Conservation (phyloP, 2,329 filamentous ascomycete genomes). For the Fusarium subtropicale region DNA sequence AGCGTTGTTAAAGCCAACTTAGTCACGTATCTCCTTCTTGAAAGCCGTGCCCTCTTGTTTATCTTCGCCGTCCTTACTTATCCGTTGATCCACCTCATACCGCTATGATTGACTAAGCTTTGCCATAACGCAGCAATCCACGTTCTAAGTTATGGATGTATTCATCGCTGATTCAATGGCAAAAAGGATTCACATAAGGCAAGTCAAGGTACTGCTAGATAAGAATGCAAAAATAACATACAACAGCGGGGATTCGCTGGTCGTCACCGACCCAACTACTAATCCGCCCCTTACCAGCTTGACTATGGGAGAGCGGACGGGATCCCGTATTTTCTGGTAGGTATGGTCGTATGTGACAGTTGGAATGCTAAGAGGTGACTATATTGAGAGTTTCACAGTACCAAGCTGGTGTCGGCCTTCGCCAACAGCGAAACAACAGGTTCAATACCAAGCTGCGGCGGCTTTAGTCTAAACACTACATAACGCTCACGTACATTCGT, state of each 20-base stretch:
- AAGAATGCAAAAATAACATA: background rate
- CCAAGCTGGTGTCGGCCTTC: background rate
- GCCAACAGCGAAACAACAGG: background rate
- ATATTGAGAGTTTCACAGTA: accelerated
- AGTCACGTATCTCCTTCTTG: background rate
- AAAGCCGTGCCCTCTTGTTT: too few relatives aligned
- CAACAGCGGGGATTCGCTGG: slow-evolving; percentile 2
- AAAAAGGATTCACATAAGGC: background rate
- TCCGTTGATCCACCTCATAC: too few relatives aligned
- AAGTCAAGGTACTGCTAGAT: background rate
- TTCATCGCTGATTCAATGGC: background rate
- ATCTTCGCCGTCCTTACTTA: too few relatives aligned
- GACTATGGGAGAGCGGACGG: slow-evolving; percentile 5
- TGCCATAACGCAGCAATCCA: background rate
- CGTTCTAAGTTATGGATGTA: too few relatives aligned
- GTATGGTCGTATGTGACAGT: background rate
- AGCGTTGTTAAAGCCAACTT: background rate
- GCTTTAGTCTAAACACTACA: too few relatives aligned
- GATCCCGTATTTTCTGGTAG: slow-evolving; percentile 8
- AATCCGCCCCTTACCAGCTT: slow-evolving; percentile 6
- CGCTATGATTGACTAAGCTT: too few relatives aligned
- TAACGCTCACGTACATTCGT: accelerated
- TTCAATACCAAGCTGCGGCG: too few relatives aligned
- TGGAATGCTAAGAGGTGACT: accelerated
- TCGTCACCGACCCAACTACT: background rate